These are phyloP conservation scores for Sphaerobolus stellatus DNA, from an alignment of 1,284 basidiomycete genomes.

Conservation along the genomic window DNA sequence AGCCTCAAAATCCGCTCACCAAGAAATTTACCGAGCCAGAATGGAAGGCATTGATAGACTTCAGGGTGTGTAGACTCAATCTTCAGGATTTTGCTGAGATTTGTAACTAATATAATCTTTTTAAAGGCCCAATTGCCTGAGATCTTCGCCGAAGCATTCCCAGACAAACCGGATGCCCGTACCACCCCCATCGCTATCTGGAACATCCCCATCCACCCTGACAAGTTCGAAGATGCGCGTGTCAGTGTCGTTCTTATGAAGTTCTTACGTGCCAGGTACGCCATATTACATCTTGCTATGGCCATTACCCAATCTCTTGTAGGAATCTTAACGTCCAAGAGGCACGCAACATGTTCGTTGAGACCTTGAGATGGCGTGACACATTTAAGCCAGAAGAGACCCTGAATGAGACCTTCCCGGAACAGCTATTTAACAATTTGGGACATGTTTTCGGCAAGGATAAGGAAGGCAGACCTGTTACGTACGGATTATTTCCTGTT, in stretches of 20 bases:
- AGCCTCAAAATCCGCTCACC: constrained; percentile 69
- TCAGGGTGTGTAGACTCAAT: constrained; percentile 48
- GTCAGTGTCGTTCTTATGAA: constrained; percentile 75
- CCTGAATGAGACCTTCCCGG: constrained; percentile 60
- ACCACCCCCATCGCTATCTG: constrained; percentile 58
- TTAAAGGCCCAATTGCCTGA: constrained; percentile 53
- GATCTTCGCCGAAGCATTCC: constrained; percentile 56
- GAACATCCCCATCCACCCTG: constrained; percentile 66
- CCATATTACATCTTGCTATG: background rate
- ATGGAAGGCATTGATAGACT: constrained; percentile 64
- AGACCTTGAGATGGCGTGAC: constrained; percentile 72
- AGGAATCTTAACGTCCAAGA: constrained; percentile 57
- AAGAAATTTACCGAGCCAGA: constrained; percentile 65
- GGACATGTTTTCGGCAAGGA: constrained; percentile 66
- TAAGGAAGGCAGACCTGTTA: constrained; percentile 63
- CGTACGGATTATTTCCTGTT: constrained; percentile 39
- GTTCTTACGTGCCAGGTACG: constrained; percentile 73
- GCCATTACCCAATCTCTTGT: background rate
- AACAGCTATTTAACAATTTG: constrained; percentile 64
- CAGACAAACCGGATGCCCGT: constrained; percentile 51
- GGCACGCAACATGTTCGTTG: constrained; percentile 63
- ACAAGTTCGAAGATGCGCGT: constrained; percentile 50
- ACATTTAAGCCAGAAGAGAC: constrained; percentile 62
- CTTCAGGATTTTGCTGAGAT: background rate
- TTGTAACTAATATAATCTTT: background rate